These are phyloP conservation scores for Coemansia sp. DNA, from an alignment of 192 early-diverging fungal genomes.

Conservation along the genomic window DNA sequence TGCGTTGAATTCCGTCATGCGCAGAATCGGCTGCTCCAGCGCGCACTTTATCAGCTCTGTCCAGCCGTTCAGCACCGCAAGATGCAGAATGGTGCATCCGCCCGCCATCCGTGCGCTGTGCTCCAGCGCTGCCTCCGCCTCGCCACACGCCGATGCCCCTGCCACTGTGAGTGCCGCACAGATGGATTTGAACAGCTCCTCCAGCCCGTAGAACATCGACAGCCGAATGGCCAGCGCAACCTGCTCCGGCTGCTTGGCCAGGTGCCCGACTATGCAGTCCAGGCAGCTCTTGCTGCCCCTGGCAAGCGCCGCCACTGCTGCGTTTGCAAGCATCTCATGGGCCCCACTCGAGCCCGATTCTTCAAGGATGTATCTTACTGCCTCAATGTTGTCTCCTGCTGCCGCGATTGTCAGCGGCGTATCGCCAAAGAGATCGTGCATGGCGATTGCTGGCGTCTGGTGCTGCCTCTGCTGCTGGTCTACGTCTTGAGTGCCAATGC, in stretches of 20 bases:
- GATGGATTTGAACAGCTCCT: slow-evolving; percentile 27
- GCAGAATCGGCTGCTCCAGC: slow-evolving; percentile 23
- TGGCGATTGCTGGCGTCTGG: slow-evolving; percentile 23
- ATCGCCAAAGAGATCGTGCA: slow-evolving; percentile 37
- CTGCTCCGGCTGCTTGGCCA: slow-evolving; percentile 30
- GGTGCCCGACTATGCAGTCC: slow-evolving; percentile 12
- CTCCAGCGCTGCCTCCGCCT: slow-evolving; percentile 26
- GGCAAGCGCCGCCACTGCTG: slow-evolving; percentile 19
- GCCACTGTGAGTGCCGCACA: slow-evolving; percentile 15
- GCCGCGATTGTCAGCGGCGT: slow-evolving; percentile 51
- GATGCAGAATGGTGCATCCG: slow-evolving; percentile 36
- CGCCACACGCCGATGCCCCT: slow-evolving; percentile 10
- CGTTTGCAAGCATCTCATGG: slow-evolving; percentile 31
- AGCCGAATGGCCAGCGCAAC: slow-evolving; percentile 29
- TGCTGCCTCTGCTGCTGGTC: slow-evolving; percentile 6
- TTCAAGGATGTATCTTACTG: slow-evolving; percentile 44
- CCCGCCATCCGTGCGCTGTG: slow-evolving; percentile 16
- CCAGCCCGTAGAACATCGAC: slow-evolving; percentile 42
- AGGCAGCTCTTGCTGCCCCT: slow-evolving; percentile 22
- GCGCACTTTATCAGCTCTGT: slow-evolving; percentile 22
- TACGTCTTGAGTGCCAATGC: slow-evolving; percentile 33
- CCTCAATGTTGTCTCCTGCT: slow-evolving; percentile 25
- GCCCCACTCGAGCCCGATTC: slow-evolving; percentile 31
- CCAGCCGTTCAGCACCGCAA: slow-evolving; percentile 43
- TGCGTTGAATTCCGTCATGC: slow-evolving; percentile 17